A percentile compares a stretch with the other conserved stretches of the same genome.
phyloP scores from a whole-genome alignment of 1,284 basidiomycete genomes.

The Cystobasidium pallidum region DNA sequence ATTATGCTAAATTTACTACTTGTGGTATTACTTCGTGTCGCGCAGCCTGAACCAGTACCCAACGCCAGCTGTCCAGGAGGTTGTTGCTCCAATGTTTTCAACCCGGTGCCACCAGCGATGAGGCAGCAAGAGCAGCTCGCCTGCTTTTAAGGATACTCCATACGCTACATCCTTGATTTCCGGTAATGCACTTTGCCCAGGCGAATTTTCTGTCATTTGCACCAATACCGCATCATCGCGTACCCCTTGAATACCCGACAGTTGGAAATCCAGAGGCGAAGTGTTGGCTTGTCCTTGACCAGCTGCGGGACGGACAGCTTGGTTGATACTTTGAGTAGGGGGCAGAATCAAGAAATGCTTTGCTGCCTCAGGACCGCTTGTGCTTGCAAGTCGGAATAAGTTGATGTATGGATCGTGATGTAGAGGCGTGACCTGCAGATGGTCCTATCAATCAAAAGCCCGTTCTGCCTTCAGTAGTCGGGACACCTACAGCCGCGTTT shows the following conservation, averaged over 20 bases:
- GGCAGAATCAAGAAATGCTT: conserved; percentile 45
- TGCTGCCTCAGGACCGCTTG: conserved; percentile 8
- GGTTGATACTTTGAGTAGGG: conserved; percentile 9
- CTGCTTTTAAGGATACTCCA: conserved; percentile 26
- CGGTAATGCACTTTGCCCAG: conserved; percentile 20
- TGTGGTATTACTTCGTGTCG: not conserved
- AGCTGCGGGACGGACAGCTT: conserved; percentile 16
- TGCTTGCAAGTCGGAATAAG: conserved; percentile 30
- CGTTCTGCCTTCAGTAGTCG: not conserved
- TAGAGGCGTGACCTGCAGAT: conserved; percentile 41
- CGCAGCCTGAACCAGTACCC: conserved; percentile 38
- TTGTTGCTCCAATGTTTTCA: conserved; percentile 31
- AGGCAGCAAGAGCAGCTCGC: conserved; percentile 44
- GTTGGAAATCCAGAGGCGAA: conserved; percentile 37
- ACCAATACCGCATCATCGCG: not conserved
- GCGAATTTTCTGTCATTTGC: conserved; percentile 14
- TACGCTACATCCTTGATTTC: conserved; percentile 18
- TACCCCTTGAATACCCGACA: not conserved
- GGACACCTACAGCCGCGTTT: conserved; percentile 25
- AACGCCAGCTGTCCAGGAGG: conserved; percentile 35
- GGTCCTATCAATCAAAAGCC: not conserved
- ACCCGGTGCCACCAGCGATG: conserved; percentile 44
- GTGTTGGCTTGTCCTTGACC: conserved; percentile 31
- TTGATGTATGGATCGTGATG: conserved; percentile 44
- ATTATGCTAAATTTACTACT: not conserved